Conservation (phyloP, 1,139 yeast genomes). For the Spathaspora jeffriesii region DNA sequence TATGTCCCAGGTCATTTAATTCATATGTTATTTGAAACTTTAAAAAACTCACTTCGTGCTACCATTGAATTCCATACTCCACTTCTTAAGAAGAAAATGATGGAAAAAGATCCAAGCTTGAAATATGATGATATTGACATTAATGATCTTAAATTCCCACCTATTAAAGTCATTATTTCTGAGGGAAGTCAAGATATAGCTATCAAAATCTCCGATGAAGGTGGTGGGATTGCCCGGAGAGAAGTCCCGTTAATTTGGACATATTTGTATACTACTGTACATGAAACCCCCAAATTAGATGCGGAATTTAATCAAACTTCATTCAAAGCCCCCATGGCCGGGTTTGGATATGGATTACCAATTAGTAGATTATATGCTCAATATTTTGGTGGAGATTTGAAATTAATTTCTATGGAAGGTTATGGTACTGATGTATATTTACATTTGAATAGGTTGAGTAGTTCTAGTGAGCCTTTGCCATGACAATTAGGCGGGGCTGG, state of each 20-base stretch:
- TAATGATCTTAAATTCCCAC: conserved; percentile 74
- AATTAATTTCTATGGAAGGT: conserved; percentile 89
- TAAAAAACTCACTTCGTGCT: conserved; percentile 82
- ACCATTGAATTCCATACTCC: conserved; percentile 76
- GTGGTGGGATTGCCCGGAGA: conserved; percentile 89
- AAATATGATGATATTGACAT: conserved; percentile 47
- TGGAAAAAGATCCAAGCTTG: conserved; percentile 43
- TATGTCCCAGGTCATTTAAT: conserved; percentile 90
- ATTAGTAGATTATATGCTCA: conserved; percentile 84
- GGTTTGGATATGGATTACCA: conserved; percentile 91
- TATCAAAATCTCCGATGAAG: conserved; percentile 91
- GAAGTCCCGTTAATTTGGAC: conserved; percentile 91
- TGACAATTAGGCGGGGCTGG: conserved; percentile 15
- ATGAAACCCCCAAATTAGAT: conserved; percentile 68
- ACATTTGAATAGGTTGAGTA: conserved; percentile 65
- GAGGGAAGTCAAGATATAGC: conserved; percentile 93
- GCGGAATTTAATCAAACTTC: conserved; percentile 55
- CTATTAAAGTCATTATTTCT: conserved; percentile 86
- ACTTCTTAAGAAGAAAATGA: conserved; percentile 35
- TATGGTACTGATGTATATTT: conserved; percentile 92
- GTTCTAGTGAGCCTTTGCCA: conserved; percentile 49
- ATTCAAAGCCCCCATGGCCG: conserved; percentile 92
- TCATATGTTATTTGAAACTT: conserved; percentile 84
- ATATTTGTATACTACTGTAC: conserved; percentile 85
- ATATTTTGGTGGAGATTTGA: conserved; percentile 90